A percentile compares a stretch with the other conserved stretches of the same genome.
Evolutionary conservation across 2,329 filamentous ascomycete genomes (phyloP).

Genomic region (Salinomyces thailandicus): DNA sequence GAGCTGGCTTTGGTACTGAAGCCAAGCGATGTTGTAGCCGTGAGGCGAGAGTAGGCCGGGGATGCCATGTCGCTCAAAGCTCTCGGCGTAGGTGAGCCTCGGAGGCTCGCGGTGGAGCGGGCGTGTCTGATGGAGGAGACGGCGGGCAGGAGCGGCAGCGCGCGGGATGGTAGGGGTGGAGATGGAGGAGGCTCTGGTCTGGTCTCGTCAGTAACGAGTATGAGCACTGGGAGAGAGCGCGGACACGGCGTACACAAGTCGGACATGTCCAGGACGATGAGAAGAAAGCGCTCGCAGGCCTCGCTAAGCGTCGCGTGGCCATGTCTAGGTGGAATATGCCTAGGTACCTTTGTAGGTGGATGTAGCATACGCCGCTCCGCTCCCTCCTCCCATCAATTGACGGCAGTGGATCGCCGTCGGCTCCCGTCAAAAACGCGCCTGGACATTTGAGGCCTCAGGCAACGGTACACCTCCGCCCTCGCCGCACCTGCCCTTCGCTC

Average conservation of each 20-base stretch:
- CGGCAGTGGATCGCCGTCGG: too few species aligned
- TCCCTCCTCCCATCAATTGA: too few species aligned
- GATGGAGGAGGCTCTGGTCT: slow-evolving; percentile 13
- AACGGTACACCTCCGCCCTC: too few species aligned
- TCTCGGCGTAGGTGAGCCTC: slow-evolving; percentile 28
- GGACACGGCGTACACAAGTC: slow-evolving; percentile 17
- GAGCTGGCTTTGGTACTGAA: slow-evolving; percentile 65
- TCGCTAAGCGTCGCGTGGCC: slow-evolving; percentile 22
- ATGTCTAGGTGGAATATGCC: too few species aligned
- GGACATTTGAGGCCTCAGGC: too few species aligned
- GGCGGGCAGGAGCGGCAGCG: slow-evolving; percentile 12
- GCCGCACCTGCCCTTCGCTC: too few species aligned
- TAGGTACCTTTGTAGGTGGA: too few species aligned
- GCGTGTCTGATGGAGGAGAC: slow-evolving; percentile 36
- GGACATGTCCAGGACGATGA: slow-evolving; percentile 20
- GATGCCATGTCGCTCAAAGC: slow-evolving; percentile 45
- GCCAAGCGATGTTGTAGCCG: slow-evolving; percentile 70
- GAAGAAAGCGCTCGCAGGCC: slow-evolving; percentile 16
- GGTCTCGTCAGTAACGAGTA: slow-evolving; percentile 1
- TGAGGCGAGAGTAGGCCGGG: slow-evolving; percentile 59
- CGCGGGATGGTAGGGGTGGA: slow-evolving; percentile 7
- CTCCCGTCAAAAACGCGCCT: too few species aligned
- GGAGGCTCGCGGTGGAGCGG: slow-evolving; percentile 25
- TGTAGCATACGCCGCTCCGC: too few species aligned
- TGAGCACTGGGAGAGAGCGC: neutral